A percentile compares a stretch with the other conserved stretches of the same genome.
These are phyloP conservation scores for Chalciporus sp. DNA, from an alignment of 1,284 basidiomycete genomes.

Conservation along the genomic window DNA sequence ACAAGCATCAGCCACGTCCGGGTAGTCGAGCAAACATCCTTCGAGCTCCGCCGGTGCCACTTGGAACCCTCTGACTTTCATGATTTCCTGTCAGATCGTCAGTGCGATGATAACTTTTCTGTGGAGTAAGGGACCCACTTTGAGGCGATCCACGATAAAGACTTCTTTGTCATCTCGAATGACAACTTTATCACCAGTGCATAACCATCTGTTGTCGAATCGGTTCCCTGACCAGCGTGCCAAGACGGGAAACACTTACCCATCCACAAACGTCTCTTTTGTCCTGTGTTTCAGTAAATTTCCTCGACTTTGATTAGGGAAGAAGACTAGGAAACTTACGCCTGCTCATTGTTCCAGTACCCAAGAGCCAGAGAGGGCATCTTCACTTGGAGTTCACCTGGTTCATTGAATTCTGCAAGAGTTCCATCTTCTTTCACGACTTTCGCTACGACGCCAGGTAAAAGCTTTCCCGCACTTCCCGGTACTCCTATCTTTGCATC, in stretches of 20 bases:
- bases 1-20: slow-evolving; percentile 70
- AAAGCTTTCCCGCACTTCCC: slow-evolving; percentile 58
- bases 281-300: slow-evolving; percentile 39
- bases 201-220: slow-evolving; percentile 55
- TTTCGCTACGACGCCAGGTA: slow-evolving; percentile 52
- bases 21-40: slow-evolving; percentile 68
- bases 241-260: slow-evolving; percentile 35
- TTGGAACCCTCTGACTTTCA: slow-evolving; percentile 70
- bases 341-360: slow-evolving; percentile 61
- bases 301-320: neutral
- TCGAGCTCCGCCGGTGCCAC: slow-evolving; percentile 73
- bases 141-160: slow-evolving; percentile 69
- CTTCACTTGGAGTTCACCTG: slow-evolving; percentile 62
- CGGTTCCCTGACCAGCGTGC: slow-evolving; percentile 31
- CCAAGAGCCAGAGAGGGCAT: slow-evolving; percentile 59
- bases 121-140: slow-evolving; percentile 41
- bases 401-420: slow-evolving; percentile 55
- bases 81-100: slow-evolving; percentile 47
- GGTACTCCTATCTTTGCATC: slow-evolving; percentile 50
- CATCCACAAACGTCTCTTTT: slow-evolving; percentile 54
- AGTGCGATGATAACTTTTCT: neutral
- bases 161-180: slow-evolving; percentile 60
- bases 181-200: slow-evolving; percentile 68
- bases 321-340: slow-evolving; percentile 46
- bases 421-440: slow-evolving; percentile 65